These are phyloP conservation scores for Calonectria montana DNA, from an alignment of 2,329 filamentous ascomycete genomes.

Conservation along the genomic window DNA sequence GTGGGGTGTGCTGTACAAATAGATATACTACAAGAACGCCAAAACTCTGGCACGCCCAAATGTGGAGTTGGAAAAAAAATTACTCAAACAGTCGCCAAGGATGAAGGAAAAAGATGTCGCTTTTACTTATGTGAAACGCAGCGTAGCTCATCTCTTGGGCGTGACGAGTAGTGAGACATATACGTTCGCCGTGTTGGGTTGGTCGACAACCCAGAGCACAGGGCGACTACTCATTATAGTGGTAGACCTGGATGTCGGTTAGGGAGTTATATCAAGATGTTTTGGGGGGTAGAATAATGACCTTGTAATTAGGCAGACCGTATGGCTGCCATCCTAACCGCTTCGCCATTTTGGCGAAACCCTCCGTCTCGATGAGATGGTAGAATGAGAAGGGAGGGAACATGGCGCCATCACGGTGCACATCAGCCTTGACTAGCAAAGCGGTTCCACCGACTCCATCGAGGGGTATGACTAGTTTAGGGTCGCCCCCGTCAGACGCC, in stretches of 20 bases:
- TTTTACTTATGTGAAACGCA: conserved; percentile 9
- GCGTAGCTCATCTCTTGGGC: conserved; percentile 18
- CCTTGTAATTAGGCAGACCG: conserved; percentile 97
- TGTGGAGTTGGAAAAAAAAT: conserved; percentile 32
- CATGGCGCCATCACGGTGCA: conserved; percentile 98
- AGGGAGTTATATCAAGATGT: background rate
- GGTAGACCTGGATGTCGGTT: conserved; percentile 74
- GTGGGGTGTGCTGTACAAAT: conserved; percentile 16
- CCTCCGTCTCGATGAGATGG: conserved; percentile 96
- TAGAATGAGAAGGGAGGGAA: conserved; percentile 98
- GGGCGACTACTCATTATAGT: conserved; percentile 82
- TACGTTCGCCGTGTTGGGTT: conserved; percentile 12
- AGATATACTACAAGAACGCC: conserved; percentile 42
- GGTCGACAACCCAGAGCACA: conserved; percentile 16
- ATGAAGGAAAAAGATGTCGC: conserved; percentile 7
- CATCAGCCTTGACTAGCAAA: conserved; percentile 93
- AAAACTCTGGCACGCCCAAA: conserved; percentile 35
- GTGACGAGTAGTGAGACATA: conserved; percentile 31
- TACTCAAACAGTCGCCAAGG: conserved; percentile 22
- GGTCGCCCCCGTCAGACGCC: conserved; percentile 67
- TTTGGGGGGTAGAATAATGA: conserved; percentile 56
- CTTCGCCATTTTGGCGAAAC: conserved; percentile 96
- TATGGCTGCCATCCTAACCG: conserved; percentile 86
- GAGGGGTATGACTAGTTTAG: conserved; percentile 75
- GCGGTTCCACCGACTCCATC: conserved; percentile 96